These are phyloP conservation scores for Triangularia verruculosa DNA, from an alignment of 2,329 filamentous ascomycete species.

Conservation along the genomic window DNA sequence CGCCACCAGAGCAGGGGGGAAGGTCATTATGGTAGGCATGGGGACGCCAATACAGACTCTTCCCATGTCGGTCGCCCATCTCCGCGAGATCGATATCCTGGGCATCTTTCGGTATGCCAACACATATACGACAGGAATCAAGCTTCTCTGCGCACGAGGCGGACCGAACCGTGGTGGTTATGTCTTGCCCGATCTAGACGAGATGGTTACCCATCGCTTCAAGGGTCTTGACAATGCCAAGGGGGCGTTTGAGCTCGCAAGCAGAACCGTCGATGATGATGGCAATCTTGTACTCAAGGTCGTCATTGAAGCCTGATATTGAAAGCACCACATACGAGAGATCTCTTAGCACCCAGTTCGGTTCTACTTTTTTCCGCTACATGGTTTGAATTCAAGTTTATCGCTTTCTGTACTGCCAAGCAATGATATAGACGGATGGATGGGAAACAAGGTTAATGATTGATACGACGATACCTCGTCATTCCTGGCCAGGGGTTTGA, in stretches of 20 bases:
- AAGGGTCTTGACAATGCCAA: constrained; percentile 60
- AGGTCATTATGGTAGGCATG: constrained; percentile 76
- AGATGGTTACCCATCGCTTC: constrained; percentile 72
- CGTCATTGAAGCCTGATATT: constrained; percentile 54
- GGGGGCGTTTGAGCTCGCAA: constrained; percentile 67
- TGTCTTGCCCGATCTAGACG: constrained; percentile 60
- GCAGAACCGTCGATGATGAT: constrained; percentile 63
- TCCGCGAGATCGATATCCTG: constrained; percentile 75
- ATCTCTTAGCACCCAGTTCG: neutral
- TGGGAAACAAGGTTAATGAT: neutral
- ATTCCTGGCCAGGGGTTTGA: neutral
- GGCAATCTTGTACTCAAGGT: constrained; percentile 72
- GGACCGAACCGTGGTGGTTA: constrained; percentile 38
- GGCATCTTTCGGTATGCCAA: constrained; percentile 77
- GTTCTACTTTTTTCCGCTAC: neutral
- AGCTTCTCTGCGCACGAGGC: constrained; percentile 50
- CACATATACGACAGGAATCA: constrained; percentile 70
- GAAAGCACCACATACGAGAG: neutral
- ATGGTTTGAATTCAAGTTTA: neutral
- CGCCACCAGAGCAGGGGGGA: constrained; percentile 66
- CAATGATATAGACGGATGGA: constrained; percentile 3
- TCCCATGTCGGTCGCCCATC: constrained; percentile 65
- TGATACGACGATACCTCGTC: neutral
- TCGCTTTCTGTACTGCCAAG: neutral
- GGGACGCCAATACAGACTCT: constrained; percentile 73